Evolutionary conservation across 75 land plant genomes (phyloP), one percentile per base, ranked within the genome.

Genomic region (Gnetum montanum): DNA sequence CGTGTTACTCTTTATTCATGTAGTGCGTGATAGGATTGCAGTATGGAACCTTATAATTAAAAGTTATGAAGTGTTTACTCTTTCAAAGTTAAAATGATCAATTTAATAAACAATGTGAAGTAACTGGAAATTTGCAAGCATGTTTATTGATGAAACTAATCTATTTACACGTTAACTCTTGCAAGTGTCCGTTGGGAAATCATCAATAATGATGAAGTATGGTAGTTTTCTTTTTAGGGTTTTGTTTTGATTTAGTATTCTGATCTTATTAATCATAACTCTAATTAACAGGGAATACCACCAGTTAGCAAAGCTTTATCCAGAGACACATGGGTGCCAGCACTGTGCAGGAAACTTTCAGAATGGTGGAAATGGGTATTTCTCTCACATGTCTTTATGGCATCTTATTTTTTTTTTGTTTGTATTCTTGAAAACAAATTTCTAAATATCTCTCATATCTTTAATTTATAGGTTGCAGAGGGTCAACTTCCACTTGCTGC

Each of bases 351-450:
- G 81, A 86, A 83, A 60, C 72, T 95, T 41, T 55, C 62, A 16
- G 31, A 33, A 19, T 81, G 91, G 88, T 95, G 99, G 99, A 58
- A 69, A 25, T 86, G 94, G 99, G 96, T 85, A 62, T 28, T 52
- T 29, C 58, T n/a, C 16, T 10, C 26, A 29, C 57, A 22, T 20
- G 18, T 12, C 19, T 16, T 6, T 36, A 20, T 63, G 11, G 30
- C 20, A 45, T 11, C 37, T 18, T 2, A 10, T 43, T 20, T 49
- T 49, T 46, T 34, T 49, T 3, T 3, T 54, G 37, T n/a, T 33
- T 45, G n/a, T 4, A 16, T 13, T 18, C 34, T 13, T 11, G 33
- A 15, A 0, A 19, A 49, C 8, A 8, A 28, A 57, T 34, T 6
- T 18, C 13, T 36, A 25, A 24, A 3, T 10, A 8, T 7, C 31